Base-by-base conservation (phyloP, 257 asterid genomes). In the Forsythia suspensa region DNA sequence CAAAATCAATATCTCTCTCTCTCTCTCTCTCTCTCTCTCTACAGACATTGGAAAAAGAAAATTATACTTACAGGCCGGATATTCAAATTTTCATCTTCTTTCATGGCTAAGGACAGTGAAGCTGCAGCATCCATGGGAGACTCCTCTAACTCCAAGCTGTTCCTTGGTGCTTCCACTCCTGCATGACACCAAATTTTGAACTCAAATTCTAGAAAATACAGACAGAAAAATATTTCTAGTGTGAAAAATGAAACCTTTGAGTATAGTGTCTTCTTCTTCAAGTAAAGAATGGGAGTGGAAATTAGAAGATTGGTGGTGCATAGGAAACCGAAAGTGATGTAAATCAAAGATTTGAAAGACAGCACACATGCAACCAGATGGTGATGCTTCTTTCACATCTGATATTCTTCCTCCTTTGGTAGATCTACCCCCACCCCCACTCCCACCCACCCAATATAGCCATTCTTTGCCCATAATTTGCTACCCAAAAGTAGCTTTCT, bases 131-230 rank as follows among this genome's bases (percentile, higher is more conserved):
- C 77, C 59, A 77, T 69, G 71, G 72, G 18, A 38, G 44, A 71
- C 73, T 85, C 91, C 24, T 82, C 93, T 48, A 84, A 13, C 52
- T 93, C 99, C 94, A 95, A 82, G 84, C 98, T 95, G 85, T 93
- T 95, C 76, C 99, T 91, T 72, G 97, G 99, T 37, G 98, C 98
- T 78, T 90, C 95, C 12, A 91, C 75, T 38, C 97, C 98, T 91
- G 88, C 86, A 87, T 77, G 70, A 77, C 24, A 63, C 38, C 15
- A 63, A 24, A 63, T 3, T 8, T 21, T 63, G 38, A 63, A 29
- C 70, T 10, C 18, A 63, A 63, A 24, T 24, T 61, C 11, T n/a
- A 21, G 15, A 63, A 24, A 29, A 8, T 63, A 9, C 38, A 10
- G 6, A 24, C 38, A 9, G 15, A 63, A 63, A n/a, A 63, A 3